phyloP scores from a whole-genome alignment of 805 yeast species.

The Debaryomyces prosopidis region DNA sequence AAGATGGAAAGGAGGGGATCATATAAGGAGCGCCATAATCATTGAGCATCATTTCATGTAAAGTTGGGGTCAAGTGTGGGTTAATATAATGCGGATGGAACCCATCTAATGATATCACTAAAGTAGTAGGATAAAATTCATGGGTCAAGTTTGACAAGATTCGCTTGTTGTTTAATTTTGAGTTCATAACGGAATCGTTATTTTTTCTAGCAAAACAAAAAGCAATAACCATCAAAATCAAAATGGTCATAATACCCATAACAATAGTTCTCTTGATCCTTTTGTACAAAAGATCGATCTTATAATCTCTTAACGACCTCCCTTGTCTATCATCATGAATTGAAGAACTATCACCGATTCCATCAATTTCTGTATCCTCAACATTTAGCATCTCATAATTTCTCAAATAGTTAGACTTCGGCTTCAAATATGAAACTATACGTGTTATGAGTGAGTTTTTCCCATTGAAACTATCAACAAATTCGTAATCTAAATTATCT shows the following conservation, averaged over 20 bases:
- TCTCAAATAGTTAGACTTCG: neutral
- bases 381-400: constrained; percentile 7
- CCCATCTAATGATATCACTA: constrained; percentile 81
- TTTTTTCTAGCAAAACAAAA: neutral
- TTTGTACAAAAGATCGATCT: constrained; percentile 23
- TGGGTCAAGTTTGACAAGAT: constrained; percentile 61
- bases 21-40: constrained; percentile 75
- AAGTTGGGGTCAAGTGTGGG: constrained; percentile 62
- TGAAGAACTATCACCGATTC: constrained; percentile 20
- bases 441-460: neutral
- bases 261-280: constrained; percentile 16
- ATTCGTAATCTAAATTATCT: constrained; percentile 25
- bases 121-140: constrained; percentile 73
- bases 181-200: neutral
- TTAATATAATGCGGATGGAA: constrained; percentile 88
- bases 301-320: constrained; percentile 22
- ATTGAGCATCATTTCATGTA: constrained; percentile 56
- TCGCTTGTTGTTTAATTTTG: constrained; percentile 13
- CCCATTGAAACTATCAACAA: neutral
- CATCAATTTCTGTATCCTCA: neutral
- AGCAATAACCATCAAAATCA: constrained; percentile 1
- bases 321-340: constrained; percentile 6
- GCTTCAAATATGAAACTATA: neutral
- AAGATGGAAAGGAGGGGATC: constrained; percentile 85
- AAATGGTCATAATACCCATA: constrained; percentile 10